A percentile compares a stretch with the other conserved stretches of the same genome.
phyloP scores from a whole-genome alignment of 257 asterid genomes.

The Jaltomata sinuosa region DNA sequence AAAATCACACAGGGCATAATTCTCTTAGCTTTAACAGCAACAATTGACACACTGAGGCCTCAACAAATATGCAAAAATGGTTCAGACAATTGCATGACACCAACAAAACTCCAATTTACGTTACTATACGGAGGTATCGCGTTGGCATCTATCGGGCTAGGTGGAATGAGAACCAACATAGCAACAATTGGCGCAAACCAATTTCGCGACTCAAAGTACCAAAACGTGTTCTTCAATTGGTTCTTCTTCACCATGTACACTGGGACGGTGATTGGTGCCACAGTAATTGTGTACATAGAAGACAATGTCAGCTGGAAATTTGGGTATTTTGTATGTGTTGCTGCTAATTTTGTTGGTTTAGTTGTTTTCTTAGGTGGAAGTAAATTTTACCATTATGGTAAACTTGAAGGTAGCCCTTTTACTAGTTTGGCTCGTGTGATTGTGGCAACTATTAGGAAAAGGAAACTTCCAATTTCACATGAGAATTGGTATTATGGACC shows the following conservation, averaged over 20 bases:
- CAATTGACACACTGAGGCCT: constrained; percentile 6
- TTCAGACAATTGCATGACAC: neutral
- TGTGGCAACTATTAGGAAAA: constrained; percentile 30
- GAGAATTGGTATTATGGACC: neutral
- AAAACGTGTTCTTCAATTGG: constrained; percentile 18
- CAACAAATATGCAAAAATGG: constrained; percentile 2
- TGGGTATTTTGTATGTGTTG: constrained; percentile 6
- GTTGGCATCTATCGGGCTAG: constrained; percentile 6
- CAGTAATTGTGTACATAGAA: constrained; percentile 14
- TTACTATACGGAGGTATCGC: constrained; percentile 6
- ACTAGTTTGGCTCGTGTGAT: constrained; percentile 33
- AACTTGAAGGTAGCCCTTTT: constrained; percentile 51
- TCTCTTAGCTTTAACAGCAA: neutral
- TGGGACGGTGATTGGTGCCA: neutral
- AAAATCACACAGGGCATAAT: constrained; percentile 11
- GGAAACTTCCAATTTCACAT: constrained; percentile 2
- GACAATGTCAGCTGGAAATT: constrained; percentile 14
- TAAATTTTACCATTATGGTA: constrained; percentile 1
- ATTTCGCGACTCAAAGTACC: constrained; percentile 5
- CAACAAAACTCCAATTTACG: constrained; percentile 3
- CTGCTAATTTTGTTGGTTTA: constrained; percentile 1
- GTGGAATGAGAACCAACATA: neutral
- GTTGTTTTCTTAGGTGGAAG: constrained; percentile 6
- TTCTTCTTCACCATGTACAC: constrained; percentile 5
- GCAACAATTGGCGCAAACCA: constrained; percentile 20